phyloP scores from a whole-genome alignment of 306 rosid species.

The Amphicarpaea edgeworthii region DNA sequence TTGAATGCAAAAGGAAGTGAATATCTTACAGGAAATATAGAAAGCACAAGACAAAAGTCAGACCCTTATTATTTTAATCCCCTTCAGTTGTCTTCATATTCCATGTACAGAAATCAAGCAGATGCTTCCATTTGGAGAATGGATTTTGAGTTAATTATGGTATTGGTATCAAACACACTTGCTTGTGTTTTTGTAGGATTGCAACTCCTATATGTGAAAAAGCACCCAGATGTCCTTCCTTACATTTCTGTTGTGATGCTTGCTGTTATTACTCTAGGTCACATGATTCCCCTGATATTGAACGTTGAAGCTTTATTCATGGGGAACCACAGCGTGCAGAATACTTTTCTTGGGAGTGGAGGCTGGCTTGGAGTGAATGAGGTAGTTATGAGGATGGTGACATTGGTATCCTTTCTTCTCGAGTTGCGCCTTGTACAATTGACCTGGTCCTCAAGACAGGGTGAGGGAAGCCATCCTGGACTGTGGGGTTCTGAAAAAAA shows the following conservation, averaged over 20 bases:
- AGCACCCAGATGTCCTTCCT: slow-evolving; percentile 67
- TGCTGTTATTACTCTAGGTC: slow-evolving; percentile 70
- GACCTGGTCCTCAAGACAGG: slow-evolving; percentile 80
- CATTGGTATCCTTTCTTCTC: slow-evolving; percentile 84
- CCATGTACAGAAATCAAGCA: slow-evolving; percentile 65
- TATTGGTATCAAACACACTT: slow-evolving; percentile 78
- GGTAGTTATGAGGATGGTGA: slow-evolving; percentile 78
- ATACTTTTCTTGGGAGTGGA: slow-evolving; percentile 65
- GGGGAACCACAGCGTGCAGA: slow-evolving; percentile 56
- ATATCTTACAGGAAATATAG: slow-evolving; percentile 68
- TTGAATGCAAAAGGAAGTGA: slow-evolving; percentile 56
- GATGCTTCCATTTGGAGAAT: slow-evolving; percentile 81
- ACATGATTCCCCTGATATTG: slow-evolving; percentile 81
- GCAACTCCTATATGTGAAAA: slow-evolving; percentile 84
- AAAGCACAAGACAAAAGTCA: slow-evolving; percentile 67
- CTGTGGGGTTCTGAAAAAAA: slow-evolving; percentile 75
- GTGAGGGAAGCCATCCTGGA: slow-evolving; percentile 49
- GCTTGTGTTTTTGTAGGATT: slow-evolving; percentile 79
- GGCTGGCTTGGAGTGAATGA: slow-evolving; percentile 91
- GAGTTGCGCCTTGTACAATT: slow-evolving; percentile 77
- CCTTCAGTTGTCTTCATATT: slow-evolving; percentile 63
- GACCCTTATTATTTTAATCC: slow-evolving; percentile 74
- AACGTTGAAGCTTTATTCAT: slow-evolving; percentile 81
- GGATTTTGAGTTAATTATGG: slow-evolving; percentile 80
- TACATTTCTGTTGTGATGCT: slow-evolving; percentile 75